phyloP scores from a whole-genome alignment of 345 rosid species.

The Lumnitzera littorea region DNA sequence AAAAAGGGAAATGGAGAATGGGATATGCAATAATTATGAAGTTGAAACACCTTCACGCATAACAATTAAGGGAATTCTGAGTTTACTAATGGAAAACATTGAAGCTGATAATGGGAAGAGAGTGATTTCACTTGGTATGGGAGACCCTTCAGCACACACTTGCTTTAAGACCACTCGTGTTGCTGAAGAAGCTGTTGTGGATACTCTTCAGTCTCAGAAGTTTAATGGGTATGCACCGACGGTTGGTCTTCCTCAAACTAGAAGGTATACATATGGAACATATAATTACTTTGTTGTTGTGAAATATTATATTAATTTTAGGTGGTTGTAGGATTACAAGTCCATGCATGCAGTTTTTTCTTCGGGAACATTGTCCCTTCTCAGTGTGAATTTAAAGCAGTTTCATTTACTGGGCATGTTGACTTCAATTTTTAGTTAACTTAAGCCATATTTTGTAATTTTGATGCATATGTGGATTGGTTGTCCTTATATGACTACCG shows the following conservation, averaged over 20 bases:
- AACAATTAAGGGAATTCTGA: constrained; percentile 73
- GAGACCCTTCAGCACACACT: constrained; percentile 81
- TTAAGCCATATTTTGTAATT: too few relatives aligned
- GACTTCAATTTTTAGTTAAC: too few relatives aligned
- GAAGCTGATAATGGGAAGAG: constrained; percentile 31
- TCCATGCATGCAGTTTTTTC: too few relatives aligned
- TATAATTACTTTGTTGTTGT: too few relatives aligned
- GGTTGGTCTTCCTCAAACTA: constrained; percentile 79
- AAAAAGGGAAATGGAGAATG: not conserved
- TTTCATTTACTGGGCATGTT: too few relatives aligned
- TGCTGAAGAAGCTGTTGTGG: constrained; percentile 57
- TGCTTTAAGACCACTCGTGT: constrained; percentile 65
- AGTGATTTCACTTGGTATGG: constrained; percentile 76
- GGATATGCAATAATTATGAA: constrained; percentile 14
- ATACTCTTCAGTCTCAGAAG: constrained; percentile 60
- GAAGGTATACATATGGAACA: constrained; percentile 39
- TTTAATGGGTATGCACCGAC: constrained; percentile 96
- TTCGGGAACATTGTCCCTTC: too few relatives aligned
- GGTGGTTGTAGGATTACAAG: too few relatives aligned
- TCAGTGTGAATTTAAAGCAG: too few relatives aligned
- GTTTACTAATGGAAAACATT: constrained; percentile 50
- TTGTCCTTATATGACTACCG: too few relatives aligned
- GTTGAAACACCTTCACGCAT: constrained; percentile 36
- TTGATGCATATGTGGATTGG: too few relatives aligned
- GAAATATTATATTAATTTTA: too few relatives aligned